These are phyloP conservation scores for Lactarius evosmus DNA, from an alignment of 768 basidiomycete species.

Conservation along the genomic window DNA sequence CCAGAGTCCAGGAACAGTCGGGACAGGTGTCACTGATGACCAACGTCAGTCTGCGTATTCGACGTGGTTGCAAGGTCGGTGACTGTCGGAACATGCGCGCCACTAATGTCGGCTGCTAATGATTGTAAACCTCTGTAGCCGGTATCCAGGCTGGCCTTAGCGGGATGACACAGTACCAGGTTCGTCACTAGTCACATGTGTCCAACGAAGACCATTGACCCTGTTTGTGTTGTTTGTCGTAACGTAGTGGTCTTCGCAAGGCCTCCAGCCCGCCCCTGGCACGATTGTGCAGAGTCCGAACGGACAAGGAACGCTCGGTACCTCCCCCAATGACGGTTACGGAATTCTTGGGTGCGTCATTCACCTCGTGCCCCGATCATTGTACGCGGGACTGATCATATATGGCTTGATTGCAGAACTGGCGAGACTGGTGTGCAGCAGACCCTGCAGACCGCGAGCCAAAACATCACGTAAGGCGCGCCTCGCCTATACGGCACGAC, in stretches of 20 bases:
- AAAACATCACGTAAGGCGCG: neutral
- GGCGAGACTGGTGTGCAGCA: constrained; percentile 4
- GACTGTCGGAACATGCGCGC: neutral
- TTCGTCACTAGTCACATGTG: neutral
- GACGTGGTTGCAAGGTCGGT: constrained; percentile 18
- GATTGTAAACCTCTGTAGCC: neutral
- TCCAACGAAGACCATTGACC: neutral
- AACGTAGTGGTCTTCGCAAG: constrained; percentile 21
- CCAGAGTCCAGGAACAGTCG: neutral
- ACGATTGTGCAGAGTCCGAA: constrained; percentile 17
- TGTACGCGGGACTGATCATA: neutral
- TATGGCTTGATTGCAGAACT: neutral
- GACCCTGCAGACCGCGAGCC: constrained; percentile 7
- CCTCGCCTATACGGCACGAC: neutral
- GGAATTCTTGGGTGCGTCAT: constrained; percentile 22
- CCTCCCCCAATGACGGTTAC: constrained; percentile 27
- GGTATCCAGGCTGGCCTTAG: constrained; percentile 7
- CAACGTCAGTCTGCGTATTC: constrained; percentile 17
- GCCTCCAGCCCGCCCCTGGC: neutral
- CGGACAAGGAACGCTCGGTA: constrained; percentile 5
- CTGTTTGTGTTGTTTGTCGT: neutral
- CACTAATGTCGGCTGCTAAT: neutral
- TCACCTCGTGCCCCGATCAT: neutral
- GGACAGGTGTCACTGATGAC: constrained; percentile 11
- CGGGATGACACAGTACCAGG: constrained; percentile 26